Base-by-base conservation (phyloP, 805 yeast species). In the Metschnikowia colocasiae region DNA sequence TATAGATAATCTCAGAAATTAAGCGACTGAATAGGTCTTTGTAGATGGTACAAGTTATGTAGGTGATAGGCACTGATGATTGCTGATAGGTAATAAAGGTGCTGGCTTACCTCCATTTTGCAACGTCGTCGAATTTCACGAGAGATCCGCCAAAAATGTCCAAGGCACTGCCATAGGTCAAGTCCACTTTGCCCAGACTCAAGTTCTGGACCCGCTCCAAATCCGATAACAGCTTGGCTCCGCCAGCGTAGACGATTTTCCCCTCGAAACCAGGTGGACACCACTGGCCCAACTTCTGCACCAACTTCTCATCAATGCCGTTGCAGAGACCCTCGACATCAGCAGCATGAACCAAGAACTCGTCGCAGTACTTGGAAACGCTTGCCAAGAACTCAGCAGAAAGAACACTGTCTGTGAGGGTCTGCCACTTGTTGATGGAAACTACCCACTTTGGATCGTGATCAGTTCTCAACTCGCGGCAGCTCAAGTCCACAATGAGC, bases 341-440 rank as follows among this genome's bases (percentile, higher is more conserved):
- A 0, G 99, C 99, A 3, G 99, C 99, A 68, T 94, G 99, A 15
- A 94, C 84, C 45, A 94, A 69, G 60, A 92, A 87, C 67, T 94
- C 99, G 53, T 81, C 78, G 58, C 97, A 88, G 66, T 84, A 87
- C 41, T 71, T 47, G 7, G 83, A 67, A 33, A 94, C 73, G 40
- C 65, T 50, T 3, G 57, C 61, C 49, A 94, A 76, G 23, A 85
- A 76, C 22, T 76, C 78, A 42, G 65, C 62, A 41, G 71, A 72
- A 45, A 94, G 71, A 46, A 69, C 76, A 38, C 82, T 75, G 33
- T 76, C 75, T 0, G 99, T 94, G 25, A 91, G 66, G 0, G 91
- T 86, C 63, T 91, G 97, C 99, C 99, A 94, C 65, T 90, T 86
- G 67, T 94, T 91, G 82, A 90, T 94, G 2, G 98, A 97, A n/a